Base-by-base conservation (phyloP, 352 stramenopile genomes). In the Globisporangium iwayamae region DNA sequence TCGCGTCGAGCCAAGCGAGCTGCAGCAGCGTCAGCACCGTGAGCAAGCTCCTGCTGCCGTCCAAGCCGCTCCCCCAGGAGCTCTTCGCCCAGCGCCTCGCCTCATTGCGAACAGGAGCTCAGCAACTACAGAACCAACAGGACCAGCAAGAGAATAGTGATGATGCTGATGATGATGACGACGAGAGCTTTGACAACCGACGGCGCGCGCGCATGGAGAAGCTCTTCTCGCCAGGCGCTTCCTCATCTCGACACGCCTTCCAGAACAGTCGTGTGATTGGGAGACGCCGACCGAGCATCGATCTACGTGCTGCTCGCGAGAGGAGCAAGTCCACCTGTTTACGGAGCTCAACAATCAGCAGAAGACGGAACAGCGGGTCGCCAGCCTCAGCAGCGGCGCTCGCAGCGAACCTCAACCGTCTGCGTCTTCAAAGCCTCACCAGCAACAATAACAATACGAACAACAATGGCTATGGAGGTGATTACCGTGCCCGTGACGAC, bases 21-120 rank as follows among this genome's bases (percentile, higher is more conserved):
- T 60, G 55, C 55, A 68, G n/a, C 16, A 59, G 63, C 32, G 60
- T 58, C 39, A 51, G n/a, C 36, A 28, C 36, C 5, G 47, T 38
- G 6, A 53, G 30, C 47, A 63, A 63, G 48, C 8, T 56, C n/a
- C 47, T 65, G 20, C n/a, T 61, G 38, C 22, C 56, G 16, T n/a
- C 58, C 6, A 65, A 51, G 65, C 65, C 65, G 13, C 34, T 71
- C 2, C 53, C 60, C n/a, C 43, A 59, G 11, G 47, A 54, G 25
- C 25, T 71, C 28, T 71, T 71, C 30, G 60, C 53, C 8, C 36
- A 67, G 41, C 60, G 61, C 2, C 60, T 71, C 5, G 60, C 60
- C 10, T 58, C 61, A 6, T 25, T 71, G 52, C 60, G 65, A 6
- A 16, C 50, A 4, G 20, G 30, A 30, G 22, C 48, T 51, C 39